A percentile compares a stretch with the other conserved stretches of the same genome.
Conservation (phyloP, 768 basidiomycete genomes). For the Psilocybe tampanensis region DNA sequence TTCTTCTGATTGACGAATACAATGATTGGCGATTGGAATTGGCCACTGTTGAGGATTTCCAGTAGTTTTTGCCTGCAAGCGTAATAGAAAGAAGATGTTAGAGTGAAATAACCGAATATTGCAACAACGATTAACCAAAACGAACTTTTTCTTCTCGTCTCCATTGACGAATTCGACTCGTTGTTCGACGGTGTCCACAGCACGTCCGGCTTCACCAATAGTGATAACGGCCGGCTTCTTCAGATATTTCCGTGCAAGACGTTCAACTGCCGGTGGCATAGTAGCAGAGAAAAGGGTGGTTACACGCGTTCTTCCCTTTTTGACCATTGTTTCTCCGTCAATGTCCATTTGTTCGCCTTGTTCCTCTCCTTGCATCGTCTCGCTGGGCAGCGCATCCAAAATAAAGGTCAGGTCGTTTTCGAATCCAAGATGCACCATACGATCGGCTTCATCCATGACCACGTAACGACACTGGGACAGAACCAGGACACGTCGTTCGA, state of each 20-base stretch:
- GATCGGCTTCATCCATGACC: constrained; percentile 99
- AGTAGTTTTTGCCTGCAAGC: constrained; percentile 71
- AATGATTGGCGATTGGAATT: constrained; percentile 89
- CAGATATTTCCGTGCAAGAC: constrained; percentile 92
- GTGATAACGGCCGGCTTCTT: constrained; percentile 93
- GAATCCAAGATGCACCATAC: constrained; percentile 98
- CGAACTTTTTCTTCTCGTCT: constrained; percentile 97
- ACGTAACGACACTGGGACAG: constrained; percentile 97
- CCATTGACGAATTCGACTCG: constrained; percentile 89
- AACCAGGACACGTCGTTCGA: constrained; percentile 94
- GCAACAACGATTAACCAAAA: too few relatives aligned
- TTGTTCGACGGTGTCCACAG: constrained; percentile 98
- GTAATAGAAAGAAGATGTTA: constrained; percentile 14
- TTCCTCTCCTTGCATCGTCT: constrained; percentile 88
- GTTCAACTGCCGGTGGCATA: constrained; percentile 97
- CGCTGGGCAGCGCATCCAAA: constrained; percentile 86
- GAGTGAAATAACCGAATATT: neutral
- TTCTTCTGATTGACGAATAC: constrained; percentile 99
- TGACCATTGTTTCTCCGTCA: constrained; percentile 65
- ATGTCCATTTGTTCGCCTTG: constrained; percentile 76
- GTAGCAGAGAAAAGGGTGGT: constrained; percentile 98
- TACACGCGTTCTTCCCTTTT: constrained; percentile 83
- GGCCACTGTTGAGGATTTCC: constrained; percentile 90
- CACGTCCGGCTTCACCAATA: constrained; percentile 96
- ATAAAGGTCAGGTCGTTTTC: constrained; percentile 95